Base-by-base conservation (phyloP, 495 filamentous ascomycete species). In the Trypethelium eluteriae region DNA sequence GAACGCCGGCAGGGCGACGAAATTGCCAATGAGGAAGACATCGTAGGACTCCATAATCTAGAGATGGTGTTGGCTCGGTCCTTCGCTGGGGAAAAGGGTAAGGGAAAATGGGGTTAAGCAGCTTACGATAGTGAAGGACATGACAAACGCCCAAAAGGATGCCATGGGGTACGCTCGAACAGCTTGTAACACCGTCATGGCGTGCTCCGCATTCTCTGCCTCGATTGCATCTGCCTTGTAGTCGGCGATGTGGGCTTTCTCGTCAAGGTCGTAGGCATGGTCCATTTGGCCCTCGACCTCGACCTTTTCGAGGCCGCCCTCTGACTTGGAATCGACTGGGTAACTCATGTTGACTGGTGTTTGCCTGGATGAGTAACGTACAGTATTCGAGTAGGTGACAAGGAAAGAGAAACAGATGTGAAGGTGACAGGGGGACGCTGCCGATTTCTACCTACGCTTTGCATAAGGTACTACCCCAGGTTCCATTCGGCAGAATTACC, bases 1-100 rank as follows among this genome's bases (percentile, higher is more conserved):
- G 66, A 73, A 73, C 10, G 65, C 66, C 18, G 67, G 62, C 4
- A 68, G 66, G 50, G 67, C 71, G 68, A 70, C 25, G 64, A 73
- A 73, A 53, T 68, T 70, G 41, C 68, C 68, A 44, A 70, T 70
- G 39, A 73, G 68, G 63, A 73, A 70, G 50, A 70, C 68, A 67
- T 69, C 65, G 64, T 73, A 73, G 35, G 67, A 68, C 59, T 73
- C 71, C 71, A 73, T 73, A 47, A 73, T 72, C 70, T 72, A 64
- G 9, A 64, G 14, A 36, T 47, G n/a, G 49, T 53, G 49, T 53
- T 53, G 49, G 49, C 49, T 53, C 49, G 59, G 35, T 62, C 59
- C 50, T 71, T 44, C 66, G 70, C 56, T 46, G 39, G 9, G 47
- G 32, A 6, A 38, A 38, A 7, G 35, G 32, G 1, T 59, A 41